Conservation (phyloP, 2,329 filamentous ascomycete genomes). For the Cercospora nicotianae region DNA sequence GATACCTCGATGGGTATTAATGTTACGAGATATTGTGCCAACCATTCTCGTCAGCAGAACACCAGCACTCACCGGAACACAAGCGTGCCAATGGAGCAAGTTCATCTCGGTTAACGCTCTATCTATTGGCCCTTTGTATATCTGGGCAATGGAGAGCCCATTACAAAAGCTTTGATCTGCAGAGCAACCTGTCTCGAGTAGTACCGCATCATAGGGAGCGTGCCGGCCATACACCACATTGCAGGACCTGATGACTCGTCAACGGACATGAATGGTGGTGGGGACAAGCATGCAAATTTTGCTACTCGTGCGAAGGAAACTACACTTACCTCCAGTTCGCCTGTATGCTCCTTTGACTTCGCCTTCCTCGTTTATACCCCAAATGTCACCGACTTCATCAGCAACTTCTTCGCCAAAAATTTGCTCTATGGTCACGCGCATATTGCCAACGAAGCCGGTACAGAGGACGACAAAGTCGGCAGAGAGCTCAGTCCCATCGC, state of each 20-base stretch:
- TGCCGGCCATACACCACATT: background rate
- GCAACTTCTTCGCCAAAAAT: slow-evolving; percentile 45
- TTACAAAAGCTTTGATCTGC: background rate
- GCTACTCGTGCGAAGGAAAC: background rate
- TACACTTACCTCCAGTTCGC: slow-evolving; percentile 39
- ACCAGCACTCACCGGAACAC: too few species aligned
- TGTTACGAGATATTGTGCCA: too few species aligned
- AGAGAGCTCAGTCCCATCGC: slow-evolving; percentile 43
- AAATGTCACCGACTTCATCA: slow-evolving; percentile 44
- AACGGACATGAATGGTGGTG: background rate
- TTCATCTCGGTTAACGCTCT: too few species aligned
- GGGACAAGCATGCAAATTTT: background rate
- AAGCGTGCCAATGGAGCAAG: too few species aligned
- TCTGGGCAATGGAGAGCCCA: background rate
- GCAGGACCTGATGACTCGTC: background rate
- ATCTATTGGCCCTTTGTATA: background rate
- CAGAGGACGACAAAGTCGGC: slow-evolving; percentile 50
- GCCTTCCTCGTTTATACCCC: slow-evolving; percentile 49
- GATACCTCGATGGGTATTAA: too few species aligned
- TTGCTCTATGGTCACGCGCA: slow-evolving; percentile 39
- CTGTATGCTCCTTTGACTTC: slow-evolving; percentile 48
- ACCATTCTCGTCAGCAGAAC: too few species aligned
- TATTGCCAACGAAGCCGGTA: slow-evolving; percentile 48
- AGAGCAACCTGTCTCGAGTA: background rate
- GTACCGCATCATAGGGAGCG: background rate